These are phyloP conservation scores for Ambrosia trifida DNA, from an alignment of 129 eudicot genomes.

Conservation along the genomic window DNA sequence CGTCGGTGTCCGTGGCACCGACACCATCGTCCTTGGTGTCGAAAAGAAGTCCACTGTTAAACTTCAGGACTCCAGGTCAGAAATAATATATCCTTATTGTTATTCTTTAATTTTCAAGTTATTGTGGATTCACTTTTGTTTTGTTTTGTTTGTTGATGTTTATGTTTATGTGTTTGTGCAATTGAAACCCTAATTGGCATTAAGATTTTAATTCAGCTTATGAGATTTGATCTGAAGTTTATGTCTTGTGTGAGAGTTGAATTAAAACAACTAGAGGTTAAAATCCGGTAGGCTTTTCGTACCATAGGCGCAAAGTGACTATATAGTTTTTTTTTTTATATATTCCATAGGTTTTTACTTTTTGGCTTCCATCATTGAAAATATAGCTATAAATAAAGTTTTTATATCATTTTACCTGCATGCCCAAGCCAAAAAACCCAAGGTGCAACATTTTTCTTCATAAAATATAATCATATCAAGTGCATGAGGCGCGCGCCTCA, in stretches of 20 bases:
- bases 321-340: no score
- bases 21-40: constrained; percentile 70
- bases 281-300: neutral
- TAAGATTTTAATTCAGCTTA: constrained; percentile 12
- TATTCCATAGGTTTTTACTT: no score
- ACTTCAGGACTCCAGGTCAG: constrained; percentile 78
- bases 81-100: neutral
- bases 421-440: no score
- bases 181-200: constrained; percentile 27
- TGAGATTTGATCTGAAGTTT: constrained; percentile 17
- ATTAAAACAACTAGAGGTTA: neutral
- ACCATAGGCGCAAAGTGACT: no score
- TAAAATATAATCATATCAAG: no score
- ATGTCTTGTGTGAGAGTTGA: neutral
- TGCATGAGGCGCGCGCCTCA: no score
- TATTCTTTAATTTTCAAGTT: constrained; percentile 3
- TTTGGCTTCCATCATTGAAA: no score
- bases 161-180: neutral
- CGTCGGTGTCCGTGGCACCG: constrained; percentile 87
- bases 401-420: no score
- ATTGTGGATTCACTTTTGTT: neutral
- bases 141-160: neutral
- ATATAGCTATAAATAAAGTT: no score
- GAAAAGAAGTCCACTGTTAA: constrained; percentile 85
- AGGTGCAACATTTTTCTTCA: no score